phyloP scores from a whole-genome alignment of 768 basidiomycete species.

The Suillus ampliporus region DNA sequence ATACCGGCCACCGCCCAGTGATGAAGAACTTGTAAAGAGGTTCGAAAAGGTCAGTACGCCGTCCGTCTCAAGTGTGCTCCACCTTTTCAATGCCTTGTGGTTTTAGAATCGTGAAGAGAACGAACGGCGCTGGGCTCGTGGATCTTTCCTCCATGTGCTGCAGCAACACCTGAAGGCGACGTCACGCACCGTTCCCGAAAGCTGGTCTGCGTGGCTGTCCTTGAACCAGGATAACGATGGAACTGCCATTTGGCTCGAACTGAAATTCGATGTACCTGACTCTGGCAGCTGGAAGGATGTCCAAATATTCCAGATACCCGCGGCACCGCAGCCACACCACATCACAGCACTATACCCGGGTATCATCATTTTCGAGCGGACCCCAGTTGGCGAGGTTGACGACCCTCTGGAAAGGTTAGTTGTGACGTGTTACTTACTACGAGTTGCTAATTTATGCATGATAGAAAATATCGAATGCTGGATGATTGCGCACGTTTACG shows the following conservation, averaged over 20 bases:
- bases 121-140: conserved; percentile 73
- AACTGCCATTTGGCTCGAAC: conserved; percentile 81
- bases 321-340: conserved; percentile 32
- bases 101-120: conserved; percentile 74
- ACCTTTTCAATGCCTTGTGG: conserved; percentile 11
- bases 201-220: conserved; percentile 78
- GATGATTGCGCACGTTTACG: conserved; percentile 77
- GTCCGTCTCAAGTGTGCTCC: conserved; percentile 5
- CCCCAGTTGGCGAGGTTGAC: conserved; percentile 61
- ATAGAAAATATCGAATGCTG: conserved; percentile 70
- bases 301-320: conserved; percentile 64
- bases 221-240: conserved; percentile 73
- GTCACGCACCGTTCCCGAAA: conserved; percentile 32
- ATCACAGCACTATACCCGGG: conserved; percentile 54
- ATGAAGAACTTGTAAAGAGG: conserved; percentile 67
- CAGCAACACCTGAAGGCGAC: conserved; percentile 45
- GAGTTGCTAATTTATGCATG: conserved; percentile 9
- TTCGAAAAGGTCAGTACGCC: conserved; percentile 64
- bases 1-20: conserved; percentile 60
- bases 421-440: conserved; percentile 2
- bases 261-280: conserved; percentile 72
- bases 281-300: conserved; percentile 70
- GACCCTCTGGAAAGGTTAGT: conserved; percentile 73
- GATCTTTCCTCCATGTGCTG: conserved; percentile 60
- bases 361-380: conserved; percentile 76